A percentile compares a stretch with the other conserved stretches of the same genome.
phyloP scores from a whole-genome alignment of 495 filamentous ascomycete genomes.

The Tuber calosporum region DNA sequence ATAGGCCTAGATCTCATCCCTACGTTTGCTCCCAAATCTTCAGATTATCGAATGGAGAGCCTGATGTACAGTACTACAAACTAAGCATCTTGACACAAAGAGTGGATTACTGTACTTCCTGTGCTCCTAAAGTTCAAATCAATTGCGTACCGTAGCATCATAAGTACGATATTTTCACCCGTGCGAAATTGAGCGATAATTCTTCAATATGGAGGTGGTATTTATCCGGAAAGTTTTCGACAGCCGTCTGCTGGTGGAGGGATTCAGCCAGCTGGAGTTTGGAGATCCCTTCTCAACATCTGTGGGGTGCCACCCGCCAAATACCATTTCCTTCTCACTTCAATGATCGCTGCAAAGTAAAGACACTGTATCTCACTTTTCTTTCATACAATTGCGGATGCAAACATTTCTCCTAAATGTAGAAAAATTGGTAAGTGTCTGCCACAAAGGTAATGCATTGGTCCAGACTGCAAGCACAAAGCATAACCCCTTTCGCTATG shows the following conservation, averaged over 20 bases:
- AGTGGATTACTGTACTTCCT: background rate
- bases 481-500: background rate
- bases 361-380: background rate
- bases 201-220: background rate
- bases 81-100: background rate
- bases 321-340: background rate
- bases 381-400: background rate
- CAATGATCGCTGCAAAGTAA: background rate
- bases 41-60: background rate
- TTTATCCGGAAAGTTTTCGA: background rate
- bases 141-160: too few species aligned
- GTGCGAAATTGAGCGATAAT: background rate
- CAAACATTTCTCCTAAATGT: background rate
- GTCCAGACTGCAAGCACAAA: background rate
- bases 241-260: too few species aligned
- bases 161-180: background rate
- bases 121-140: background rate
- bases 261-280: background rate
- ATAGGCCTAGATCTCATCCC: background rate
- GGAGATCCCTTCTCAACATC: background rate
- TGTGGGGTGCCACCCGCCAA: too few species aligned
- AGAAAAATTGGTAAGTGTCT: background rate
- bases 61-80: too few species aligned
- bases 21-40: background rate
- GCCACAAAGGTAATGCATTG: background rate